Evolutionary conservation across 169 alveolate genomes (phyloP).

Genomic region (Plasmodium ovale): DNA sequence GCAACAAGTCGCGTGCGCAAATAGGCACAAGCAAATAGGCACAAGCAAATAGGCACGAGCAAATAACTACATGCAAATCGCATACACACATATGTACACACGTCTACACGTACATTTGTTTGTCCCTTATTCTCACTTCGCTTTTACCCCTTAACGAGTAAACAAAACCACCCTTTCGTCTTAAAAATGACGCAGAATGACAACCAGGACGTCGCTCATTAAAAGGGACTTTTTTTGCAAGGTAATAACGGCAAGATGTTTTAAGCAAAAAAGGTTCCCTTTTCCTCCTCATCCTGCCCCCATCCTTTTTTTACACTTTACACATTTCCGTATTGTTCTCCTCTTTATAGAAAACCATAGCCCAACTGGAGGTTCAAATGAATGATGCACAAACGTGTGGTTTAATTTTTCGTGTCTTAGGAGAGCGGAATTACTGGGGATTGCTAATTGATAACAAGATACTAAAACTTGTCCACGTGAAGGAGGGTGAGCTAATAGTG

Average conservation of each 20-base stretch:
- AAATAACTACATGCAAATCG: too few species aligned
- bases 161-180: too few species aligned
- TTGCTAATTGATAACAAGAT: constrained; percentile 59
- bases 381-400: constrained; percentile 70
- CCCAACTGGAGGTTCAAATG: constrained; percentile 72
- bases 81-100: neutral
- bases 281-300: neutral
- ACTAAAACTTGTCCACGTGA: constrained; percentile 28
- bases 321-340: neutral
- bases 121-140: too few species aligned
- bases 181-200: constrained; percentile 39
- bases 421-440: constrained; percentile 69
- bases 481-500: constrained; percentile 53
- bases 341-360: constrained; percentile 56
- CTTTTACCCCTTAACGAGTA: too few species aligned
- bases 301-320: neutral
- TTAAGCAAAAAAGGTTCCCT: neutral
- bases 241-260: constrained; percentile 4
- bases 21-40: too few species aligned
- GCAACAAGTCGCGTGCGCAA: too few species aligned
- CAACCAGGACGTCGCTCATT: constrained; percentile 58
- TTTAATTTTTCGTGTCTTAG: constrained; percentile 50
- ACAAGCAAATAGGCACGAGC: too few species aligned
- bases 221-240: constrained; percentile 75
- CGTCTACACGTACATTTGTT: neutral